Evolutionary conservation across 306 rosid genomes (phyloP).

Genomic region (Cucurbita argyrosperma): DNA sequence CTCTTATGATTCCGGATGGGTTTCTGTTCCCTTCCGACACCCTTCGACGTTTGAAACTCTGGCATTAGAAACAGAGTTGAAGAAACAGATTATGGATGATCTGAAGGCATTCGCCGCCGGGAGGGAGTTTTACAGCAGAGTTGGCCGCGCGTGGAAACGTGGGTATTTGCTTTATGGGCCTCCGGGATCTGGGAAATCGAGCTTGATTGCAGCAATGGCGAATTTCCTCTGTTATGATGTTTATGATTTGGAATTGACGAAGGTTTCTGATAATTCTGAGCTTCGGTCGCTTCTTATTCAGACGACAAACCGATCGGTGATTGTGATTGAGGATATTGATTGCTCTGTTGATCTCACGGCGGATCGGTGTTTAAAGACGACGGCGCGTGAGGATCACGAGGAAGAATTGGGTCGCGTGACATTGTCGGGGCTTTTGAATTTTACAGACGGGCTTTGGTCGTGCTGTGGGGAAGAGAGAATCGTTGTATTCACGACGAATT

Average conservation of each 20-base stretch:
- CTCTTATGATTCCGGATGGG: slow-evolving; percentile 82
- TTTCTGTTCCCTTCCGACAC: slow-evolving; percentile 74
- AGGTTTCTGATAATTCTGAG: slow-evolving; percentile 71
- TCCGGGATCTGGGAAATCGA: slow-evolving; percentile 84
- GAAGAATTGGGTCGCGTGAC: slow-evolving; percentile 54
- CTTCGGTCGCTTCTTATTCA: slow-evolving; percentile 61
- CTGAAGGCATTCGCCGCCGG: slow-evolving; percentile 50
- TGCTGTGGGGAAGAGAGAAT: slow-evolving; percentile 79
- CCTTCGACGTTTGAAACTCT: slow-evolving; percentile 74
- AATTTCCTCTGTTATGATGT: slow-evolving; percentile 79
- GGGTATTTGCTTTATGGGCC: slow-evolving; percentile 75
- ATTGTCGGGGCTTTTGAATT: slow-evolving; percentile 68
- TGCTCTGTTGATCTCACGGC: slow-evolving; percentile 72
- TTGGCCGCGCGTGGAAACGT: slow-evolving; percentile 85
- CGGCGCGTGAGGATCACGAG: slow-evolving; percentile 8
- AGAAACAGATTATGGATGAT: slow-evolving; percentile 52
- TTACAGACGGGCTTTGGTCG: slow-evolving; percentile 79
- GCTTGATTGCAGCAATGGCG: slow-evolving; percentile 80
- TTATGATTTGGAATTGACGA: slow-evolving; percentile 67
- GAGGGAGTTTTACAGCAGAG: slow-evolving; percentile 52
- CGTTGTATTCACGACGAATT: slow-evolving; percentile 67
- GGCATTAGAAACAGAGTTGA: slow-evolving; percentile 49
- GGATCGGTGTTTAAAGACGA: slow-evolving; percentile 25
- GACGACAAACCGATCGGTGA: slow-evolving; percentile 71
- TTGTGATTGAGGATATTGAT: slow-evolving; percentile 76